A percentile compares a stretch with the other conserved stretches of the same genome.
Conservation (phyloP, 495 filamentous ascomycete species). For the Neurospora cerealis region DNA sequence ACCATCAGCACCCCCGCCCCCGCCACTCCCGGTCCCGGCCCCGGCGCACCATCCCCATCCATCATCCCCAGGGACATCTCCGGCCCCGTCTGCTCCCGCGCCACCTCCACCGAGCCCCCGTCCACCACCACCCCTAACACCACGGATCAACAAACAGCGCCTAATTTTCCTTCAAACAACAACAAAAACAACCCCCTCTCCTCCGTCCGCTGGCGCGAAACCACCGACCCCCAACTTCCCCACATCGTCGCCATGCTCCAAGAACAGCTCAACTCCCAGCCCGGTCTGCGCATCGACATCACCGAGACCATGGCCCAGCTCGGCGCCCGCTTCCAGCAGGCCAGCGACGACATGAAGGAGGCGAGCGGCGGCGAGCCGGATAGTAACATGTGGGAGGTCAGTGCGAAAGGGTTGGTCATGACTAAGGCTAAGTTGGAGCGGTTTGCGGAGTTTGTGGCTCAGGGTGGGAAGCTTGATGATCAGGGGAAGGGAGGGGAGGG, state of each 20-base stretch:
- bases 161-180: background rate
- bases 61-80: background rate
- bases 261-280: conserved; percentile 16
- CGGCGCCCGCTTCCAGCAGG: conserved; percentile 19
- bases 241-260: conserved; percentile 14
- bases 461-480: background rate
- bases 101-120: background rate
- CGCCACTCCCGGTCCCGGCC: background rate
- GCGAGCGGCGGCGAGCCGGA: background rate
- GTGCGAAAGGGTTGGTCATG: conserved; percentile 19
- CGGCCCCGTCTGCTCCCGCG: background rate
- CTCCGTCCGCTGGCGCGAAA: conserved; percentile 3
- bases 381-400: conserved; percentile 21
- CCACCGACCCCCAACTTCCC: conserved; percentile 16
- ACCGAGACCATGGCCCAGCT: conserved; percentile 15
- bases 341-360: conserved; percentile 5
- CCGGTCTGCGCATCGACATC: conserved; percentile 20
- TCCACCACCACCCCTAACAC: background rate
- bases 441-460: conserved; percentile 21
- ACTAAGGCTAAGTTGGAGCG: conserved; percentile 19
- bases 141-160: background rate
- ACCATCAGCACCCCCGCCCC: background rate
- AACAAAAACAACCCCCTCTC: background rate
- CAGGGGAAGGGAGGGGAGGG: background rate
- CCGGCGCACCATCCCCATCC: background rate